Evolutionary conservation across 306 rosid species (phyloP).

Genomic region (Alnus rubra): DNA sequence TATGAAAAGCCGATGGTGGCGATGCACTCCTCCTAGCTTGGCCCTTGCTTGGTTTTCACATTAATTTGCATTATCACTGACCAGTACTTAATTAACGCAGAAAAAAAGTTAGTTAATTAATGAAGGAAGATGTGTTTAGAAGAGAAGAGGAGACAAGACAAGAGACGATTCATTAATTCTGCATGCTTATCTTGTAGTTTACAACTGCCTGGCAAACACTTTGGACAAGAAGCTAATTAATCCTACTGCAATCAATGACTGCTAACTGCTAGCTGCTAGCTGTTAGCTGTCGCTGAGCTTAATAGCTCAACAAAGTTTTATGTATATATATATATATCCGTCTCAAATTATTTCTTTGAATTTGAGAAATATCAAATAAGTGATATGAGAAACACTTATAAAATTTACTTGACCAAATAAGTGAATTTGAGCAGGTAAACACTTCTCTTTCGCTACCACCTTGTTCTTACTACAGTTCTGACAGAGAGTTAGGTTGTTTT

Average conservation of each 20-base stretch:
- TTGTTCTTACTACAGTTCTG: too few species aligned
- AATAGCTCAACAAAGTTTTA: background rate
- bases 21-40: background rate
- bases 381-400: too few species aligned
- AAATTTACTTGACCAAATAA: too few species aligned
- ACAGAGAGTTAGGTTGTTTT: too few species aligned
- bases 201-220: conserved; percentile 7
- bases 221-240: conserved; percentile 23
- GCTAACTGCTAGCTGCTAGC: too few species aligned
- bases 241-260: conserved; percentile 17
- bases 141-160: too few species aligned
- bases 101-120: background rate
- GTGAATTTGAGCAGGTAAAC: too few species aligned
- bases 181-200: background rate
- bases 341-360: too few species aligned
- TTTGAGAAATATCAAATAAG: too few species aligned
- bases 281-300: background rate
- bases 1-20: background rate
- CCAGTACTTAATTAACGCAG: background rate
- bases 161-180: conserved; percentile 1
- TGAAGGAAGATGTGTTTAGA: background rate
- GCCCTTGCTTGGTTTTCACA: background rate
- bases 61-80: background rate
- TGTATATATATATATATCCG: too few species aligned
- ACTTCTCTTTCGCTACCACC: too few species aligned